These are phyloP conservation scores for Kurtzmaniella cleridarum DNA, from an alignment of 805 yeast species.

Conservation along the genomic window DNA sequence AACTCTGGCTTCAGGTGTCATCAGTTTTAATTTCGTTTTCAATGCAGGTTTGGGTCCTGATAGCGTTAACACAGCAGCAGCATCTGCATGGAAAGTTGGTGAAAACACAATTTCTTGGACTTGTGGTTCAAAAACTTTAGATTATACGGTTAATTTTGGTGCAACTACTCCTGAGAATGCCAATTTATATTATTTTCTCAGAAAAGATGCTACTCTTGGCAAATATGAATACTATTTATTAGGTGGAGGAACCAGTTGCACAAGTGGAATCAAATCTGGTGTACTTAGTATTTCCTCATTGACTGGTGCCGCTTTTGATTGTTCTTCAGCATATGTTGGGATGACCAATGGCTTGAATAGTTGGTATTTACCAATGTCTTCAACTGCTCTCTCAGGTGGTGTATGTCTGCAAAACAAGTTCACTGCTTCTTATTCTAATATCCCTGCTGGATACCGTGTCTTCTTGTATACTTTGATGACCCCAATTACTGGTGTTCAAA, in stretches of 20 bases:
- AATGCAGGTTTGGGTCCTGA: constrained; percentile 4
- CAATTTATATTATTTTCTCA: too few relatives aligned
- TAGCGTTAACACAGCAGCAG: constrained; percentile 6
- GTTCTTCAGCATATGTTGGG: constrained; percentile 14
- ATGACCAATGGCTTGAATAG: constrained; percentile 17
- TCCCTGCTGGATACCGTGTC: constrained; percentile 26
- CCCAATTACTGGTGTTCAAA: neutral
- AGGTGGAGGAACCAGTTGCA: constrained; percentile 5
- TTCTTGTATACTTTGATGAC: constrained; percentile 11
- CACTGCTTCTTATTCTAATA: constrained; percentile 10
- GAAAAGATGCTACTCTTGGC: too few relatives aligned
- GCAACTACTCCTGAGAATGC: constrained; percentile 1
- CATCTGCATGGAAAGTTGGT: constrained; percentile 7
- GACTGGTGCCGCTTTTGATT: constrained; percentile 12
- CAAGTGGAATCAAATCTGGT: constrained; percentile 17
- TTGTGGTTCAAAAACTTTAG: constrained; percentile 12
- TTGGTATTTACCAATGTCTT: constrained; percentile 14
- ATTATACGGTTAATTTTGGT: constrained; percentile 8
- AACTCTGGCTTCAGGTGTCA: neutral
- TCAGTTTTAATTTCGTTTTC: neutral
- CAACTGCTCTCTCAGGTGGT: constrained; percentile 5
- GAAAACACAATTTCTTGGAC: constrained; percentile 11
- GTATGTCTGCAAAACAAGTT: constrained; percentile 11
- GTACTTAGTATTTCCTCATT: constrained; percentile 14
- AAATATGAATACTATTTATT: too few relatives aligned